Conservation (phyloP, 805 yeast species). For the Kuraishia ogatae region DNA sequence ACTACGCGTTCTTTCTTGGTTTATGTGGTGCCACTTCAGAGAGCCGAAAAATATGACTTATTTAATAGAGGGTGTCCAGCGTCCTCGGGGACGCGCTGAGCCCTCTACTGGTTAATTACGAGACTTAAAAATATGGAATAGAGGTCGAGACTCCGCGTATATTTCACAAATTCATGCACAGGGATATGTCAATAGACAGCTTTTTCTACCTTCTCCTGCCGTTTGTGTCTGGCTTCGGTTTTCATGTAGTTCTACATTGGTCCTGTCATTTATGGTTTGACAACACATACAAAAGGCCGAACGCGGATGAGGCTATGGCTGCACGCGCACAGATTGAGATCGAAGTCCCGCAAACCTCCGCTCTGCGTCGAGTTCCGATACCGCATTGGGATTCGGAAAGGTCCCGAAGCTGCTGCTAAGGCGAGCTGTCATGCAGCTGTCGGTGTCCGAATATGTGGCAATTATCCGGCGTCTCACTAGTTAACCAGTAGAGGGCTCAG, state of each 20-base stretch:
- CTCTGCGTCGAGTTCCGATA: not conserved
- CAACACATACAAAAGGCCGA: not conserved
- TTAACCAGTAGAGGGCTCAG: not conserved
- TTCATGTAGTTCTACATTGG: not conserved
- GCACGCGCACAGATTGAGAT: not conserved
- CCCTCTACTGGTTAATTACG: not conserved
- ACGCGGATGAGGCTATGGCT: not conserved
- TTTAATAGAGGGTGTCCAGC: no score
- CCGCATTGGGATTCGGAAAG: not conserved
- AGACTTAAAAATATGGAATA: no score
- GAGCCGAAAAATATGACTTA: no score
- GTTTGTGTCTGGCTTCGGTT: not conserved
- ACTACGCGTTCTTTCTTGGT: no score
- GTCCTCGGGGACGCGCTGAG: not conserved
- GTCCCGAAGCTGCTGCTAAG: not conserved
- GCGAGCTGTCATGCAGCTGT: not conserved
- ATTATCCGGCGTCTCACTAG: not conserved
- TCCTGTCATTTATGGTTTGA: not conserved
- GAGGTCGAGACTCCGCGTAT: not conserved
- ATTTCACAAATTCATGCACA: not conserved
- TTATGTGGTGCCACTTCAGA: no score
- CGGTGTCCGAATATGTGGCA: not conserved
- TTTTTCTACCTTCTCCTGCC: not conserved
- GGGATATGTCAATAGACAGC: no score
- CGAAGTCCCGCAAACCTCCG: not conserved